These are phyloP conservation scores for Phytophthora macrochlamydospora DNA, from an alignment of 352 stramenopile genomes.

Conservation along the genomic window DNA sequence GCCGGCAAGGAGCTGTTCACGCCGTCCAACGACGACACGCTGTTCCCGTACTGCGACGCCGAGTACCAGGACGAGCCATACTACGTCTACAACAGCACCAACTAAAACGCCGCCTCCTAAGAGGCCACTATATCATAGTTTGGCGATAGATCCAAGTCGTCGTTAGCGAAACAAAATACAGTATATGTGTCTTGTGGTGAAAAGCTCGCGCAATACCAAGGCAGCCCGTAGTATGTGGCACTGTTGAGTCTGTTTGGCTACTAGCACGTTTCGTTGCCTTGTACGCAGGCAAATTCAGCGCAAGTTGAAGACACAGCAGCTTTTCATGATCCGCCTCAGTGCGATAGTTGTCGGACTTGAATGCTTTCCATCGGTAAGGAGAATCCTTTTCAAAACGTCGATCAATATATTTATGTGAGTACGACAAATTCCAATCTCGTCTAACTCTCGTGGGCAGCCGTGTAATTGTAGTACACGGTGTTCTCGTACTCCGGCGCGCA, in stretches of 20 bases:
- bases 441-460: constrained; percentile 27
- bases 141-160: constrained; percentile 2
- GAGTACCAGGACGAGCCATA: constrained; percentile 55
- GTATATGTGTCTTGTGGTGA: not conserved
- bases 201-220: not conserved
- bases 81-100: constrained; percentile 43
- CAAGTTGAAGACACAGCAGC: no score
- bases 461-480: constrained; percentile 50
- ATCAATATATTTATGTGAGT: not conserved
- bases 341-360: no score
- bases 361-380: not conserved
- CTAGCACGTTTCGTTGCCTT: not conserved
- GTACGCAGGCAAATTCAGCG: not conserved
- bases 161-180: constrained; percentile 3
- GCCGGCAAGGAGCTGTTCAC: constrained; percentile 62
- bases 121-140: constrained; percentile 7
- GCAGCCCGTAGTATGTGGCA: not conserved
- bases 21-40: constrained; percentile 34
- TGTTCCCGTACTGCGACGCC: constrained; percentile 65
- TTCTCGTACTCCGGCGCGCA: constrained; percentile 41
- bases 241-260: not conserved
- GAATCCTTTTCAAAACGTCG: not conserved
- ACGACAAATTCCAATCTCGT: constrained; percentile 1
- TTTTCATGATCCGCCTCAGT: no score
- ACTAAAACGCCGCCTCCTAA: constrained; percentile 21